A percentile compares a stretch with the other conserved stretches of the same genome.
These are phyloP conservation scores for Gracilaria domingensis DNA, from an alignment of 23 red algal species.

Conservation along the genomic window DNA sequence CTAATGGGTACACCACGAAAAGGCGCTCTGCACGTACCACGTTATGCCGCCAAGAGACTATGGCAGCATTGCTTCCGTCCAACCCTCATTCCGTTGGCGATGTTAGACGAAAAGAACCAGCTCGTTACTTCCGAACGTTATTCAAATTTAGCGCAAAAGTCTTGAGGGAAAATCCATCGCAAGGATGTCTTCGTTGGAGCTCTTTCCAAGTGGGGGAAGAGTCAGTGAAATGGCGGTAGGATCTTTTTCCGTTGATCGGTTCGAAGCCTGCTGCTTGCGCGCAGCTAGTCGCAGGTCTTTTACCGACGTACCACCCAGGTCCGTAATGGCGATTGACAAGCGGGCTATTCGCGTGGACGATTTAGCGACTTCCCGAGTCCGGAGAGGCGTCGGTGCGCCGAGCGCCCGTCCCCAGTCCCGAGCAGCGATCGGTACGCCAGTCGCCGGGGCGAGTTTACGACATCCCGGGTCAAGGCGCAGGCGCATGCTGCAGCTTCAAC, in stretches of 20 bases:
- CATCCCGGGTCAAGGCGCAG: too few species aligned
- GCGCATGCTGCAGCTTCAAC: too few species aligned
- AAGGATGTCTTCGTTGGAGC: too few species aligned
- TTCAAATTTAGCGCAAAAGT: background rate
- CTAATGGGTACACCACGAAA: conserved; percentile 1
- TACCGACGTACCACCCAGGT: conserved; percentile 6
- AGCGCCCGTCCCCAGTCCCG: too few species aligned
- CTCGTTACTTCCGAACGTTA: background rate
- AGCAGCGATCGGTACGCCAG: too few species aligned
- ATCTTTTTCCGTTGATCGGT: background rate
- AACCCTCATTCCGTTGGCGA: background rate
- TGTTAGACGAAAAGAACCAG: background rate
- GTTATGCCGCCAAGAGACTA: background rate
- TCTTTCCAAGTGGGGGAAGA: background rate
- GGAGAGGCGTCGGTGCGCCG: too few species aligned
- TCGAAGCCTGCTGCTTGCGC: background rate
- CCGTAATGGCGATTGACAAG: background rate
- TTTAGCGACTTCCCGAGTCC: background rate
- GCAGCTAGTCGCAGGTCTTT: conserved; percentile 1
- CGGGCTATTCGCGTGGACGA: background rate
- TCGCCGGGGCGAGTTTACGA: too few species aligned
- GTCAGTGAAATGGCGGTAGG: background rate
- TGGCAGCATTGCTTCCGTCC: background rate
- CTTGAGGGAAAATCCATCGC: background rate
- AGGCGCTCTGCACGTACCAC: conserved; percentile 21